Percentiles rank a stretch among this genome's conserved stretches.
These are phyloP conservation scores for Grigorovia humatica DNA, from an alignment of 805 yeast genomes.

Conservation along the genomic window DNA sequence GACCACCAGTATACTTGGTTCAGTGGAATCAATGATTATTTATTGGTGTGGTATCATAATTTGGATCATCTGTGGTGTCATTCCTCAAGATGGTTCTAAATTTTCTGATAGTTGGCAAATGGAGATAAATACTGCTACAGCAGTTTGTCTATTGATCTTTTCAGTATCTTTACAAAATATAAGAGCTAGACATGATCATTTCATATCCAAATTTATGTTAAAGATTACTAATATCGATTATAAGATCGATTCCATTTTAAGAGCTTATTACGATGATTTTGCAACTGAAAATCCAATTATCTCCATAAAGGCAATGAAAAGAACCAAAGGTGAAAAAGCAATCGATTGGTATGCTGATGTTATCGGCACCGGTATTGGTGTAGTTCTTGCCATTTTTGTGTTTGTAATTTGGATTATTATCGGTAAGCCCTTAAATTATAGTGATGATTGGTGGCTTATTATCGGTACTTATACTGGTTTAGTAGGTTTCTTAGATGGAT, in stretches of 20 bases:
- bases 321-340: conserved; percentile 12
- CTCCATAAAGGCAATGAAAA: conserved; percentile 11
- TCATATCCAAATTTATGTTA: conserved; percentile 15
- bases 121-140: conserved; percentile 33
- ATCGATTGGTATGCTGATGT: conserved; percentile 34
- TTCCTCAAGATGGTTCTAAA: conserved; percentile 19
- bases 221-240: conserved; percentile 20
- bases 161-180: conserved; percentile 32
- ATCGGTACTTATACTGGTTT: conserved; percentile 39
- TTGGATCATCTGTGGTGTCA: conserved; percentile 32
- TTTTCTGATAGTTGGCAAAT: conserved; percentile 33
- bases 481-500: conserved; percentile 36
- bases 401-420: conserved; percentile 31
- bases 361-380: conserved; percentile 35
- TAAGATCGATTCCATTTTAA: conserved; percentile 21
- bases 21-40: conserved; percentile 24
- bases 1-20: conserved; percentile 24
- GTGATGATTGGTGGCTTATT: conserved; percentile 36
- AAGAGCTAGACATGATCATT: conserved; percentile 30
- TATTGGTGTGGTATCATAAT: conserved; percentile 32
- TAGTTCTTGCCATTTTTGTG: conserved; percentile 26
- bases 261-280: conserved; percentile 15
- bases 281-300: conserved; percentile 20
- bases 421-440: conserved; percentile 30
- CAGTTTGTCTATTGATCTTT: conserved; percentile 29